These are phyloP conservation scores for Stellera chamaejasme DNA, from an alignment of 345 rosid species.

Conservation along the genomic window DNA sequence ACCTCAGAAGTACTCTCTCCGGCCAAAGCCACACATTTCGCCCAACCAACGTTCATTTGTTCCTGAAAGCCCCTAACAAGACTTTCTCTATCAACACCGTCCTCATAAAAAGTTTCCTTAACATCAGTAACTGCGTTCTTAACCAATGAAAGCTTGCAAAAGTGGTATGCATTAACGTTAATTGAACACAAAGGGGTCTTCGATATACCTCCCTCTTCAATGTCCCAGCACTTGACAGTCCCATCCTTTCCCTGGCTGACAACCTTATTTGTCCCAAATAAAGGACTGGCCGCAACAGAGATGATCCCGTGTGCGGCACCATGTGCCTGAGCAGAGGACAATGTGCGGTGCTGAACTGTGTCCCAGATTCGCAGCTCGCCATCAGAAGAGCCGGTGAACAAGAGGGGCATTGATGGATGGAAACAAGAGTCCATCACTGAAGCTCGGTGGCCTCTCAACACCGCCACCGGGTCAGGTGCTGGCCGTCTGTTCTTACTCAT, in stretches of 20 bases:
- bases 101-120: constrained; percentile 20
- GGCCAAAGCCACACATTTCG: no score
- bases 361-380: constrained; percentile 95
- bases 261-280: constrained; percentile 55
- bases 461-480: constrained; percentile 85
- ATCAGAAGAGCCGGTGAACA: constrained; percentile 79
- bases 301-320: constrained; percentile 82
- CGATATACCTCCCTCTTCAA: constrained; percentile 73
- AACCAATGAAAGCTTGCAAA: constrained; percentile 88
- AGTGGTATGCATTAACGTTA: constrained; percentile 65
- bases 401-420: constrained; percentile 56
- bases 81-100: constrained; percentile 15
- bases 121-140: constrained; percentile 36
- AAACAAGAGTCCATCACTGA: constrained; percentile 77
- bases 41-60: no score
- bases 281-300: constrained; percentile 52
- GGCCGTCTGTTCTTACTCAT: constrained; percentile 65
- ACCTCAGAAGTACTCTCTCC: no score
- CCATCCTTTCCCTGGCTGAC: constrained; percentile 97
- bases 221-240: constrained; percentile 86
- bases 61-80: background rate
- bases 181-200: constrained; percentile 54
- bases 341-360: constrained; percentile 53
- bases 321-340: constrained; percentile 80
- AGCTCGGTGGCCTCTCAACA: constrained; percentile 90